Evolutionary conservation across 176 grass and related monocot genomes (phyloP), one percentile per base, ranked within the genome.

Genomic region (Eragrostis nindensis): DNA sequence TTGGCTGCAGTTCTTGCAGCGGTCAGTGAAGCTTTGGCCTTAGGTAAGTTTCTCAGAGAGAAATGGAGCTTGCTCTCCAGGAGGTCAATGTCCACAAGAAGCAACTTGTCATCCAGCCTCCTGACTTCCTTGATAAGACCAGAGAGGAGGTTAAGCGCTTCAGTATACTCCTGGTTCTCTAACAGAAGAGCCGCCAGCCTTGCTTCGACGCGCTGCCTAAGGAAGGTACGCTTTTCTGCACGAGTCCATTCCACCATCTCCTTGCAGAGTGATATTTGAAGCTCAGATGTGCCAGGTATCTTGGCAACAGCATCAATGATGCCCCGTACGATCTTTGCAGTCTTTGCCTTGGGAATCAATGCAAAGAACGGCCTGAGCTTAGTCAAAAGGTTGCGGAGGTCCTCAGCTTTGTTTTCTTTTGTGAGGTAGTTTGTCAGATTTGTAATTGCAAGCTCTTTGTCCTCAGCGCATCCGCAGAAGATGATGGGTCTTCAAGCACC

Each of bases 221-320:
- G 84, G 76, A 93, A 97, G 48, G 94, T 93, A 0, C 86, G 88
- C 81, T 93, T 97, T 88, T 97, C 94, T 3, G 84, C 45, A 68
- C 83, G 88, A 64, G 90, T 97, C 94, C 94, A 97, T 68, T 87
- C 85, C 16, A 97, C 90, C 90, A 93, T 92, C 72, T 93, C 94
- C 71, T 84, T 88, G 83, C 90, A 97, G 21, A 93, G 88, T 49
- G 94, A 91, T 55, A 93, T 87, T 71, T 93, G 94, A 56, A 93
- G 86, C 54, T 92, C 77, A 82, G 94, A 91, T 49, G 88, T 97
- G 40, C 77, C 90, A 53, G 88, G 88, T 84, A 97, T 93, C 82
- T 97, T 93, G 48, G 71, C 80, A 49, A 97, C 90, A 21, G 90
- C 90, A 82, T 97, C 94, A 7, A 97, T 90, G 47, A 91, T 91